These are phyloP conservation scores for Trichoderma aggressivum DNA, from an alignment of 2,329 filamentous ascomycete species.

Conservation along the genomic window DNA sequence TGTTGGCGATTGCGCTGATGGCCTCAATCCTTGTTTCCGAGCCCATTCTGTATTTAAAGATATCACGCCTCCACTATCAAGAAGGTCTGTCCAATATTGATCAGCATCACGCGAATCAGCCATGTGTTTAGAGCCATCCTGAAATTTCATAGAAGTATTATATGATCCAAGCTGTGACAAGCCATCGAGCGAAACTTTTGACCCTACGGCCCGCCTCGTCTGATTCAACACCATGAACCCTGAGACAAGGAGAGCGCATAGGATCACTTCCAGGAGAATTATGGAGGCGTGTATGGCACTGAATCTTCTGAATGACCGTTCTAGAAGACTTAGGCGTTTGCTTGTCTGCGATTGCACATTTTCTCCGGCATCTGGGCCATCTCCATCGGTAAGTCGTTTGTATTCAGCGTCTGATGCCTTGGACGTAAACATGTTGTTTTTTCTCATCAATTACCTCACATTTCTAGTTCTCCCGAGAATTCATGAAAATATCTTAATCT, in stretches of 20 bases:
- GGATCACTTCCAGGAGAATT: neutral
- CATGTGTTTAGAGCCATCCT: neutral
- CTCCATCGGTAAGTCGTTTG: neutral
- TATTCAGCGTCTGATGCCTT: constrained; percentile 1
- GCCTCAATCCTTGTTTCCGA: constrained; percentile 12
- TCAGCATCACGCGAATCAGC: neutral
- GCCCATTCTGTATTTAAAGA: constrained; percentile 20
- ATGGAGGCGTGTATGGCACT: neutral
- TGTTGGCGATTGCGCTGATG: constrained; percentile 19
- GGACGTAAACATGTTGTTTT: neutral
- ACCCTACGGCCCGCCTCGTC: neutral
- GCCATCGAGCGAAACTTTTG: neutral
- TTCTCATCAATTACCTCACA: too few relatives aligned
- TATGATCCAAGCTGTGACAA: neutral
- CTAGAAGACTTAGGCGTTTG: neutral
- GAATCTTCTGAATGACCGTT: neutral
- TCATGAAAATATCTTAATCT: neutral
- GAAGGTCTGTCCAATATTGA: neutral
- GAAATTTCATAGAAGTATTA: neutral
- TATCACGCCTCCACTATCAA: constrained; percentile 17
- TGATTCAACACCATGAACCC: neutral
- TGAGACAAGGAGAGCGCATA: neutral
- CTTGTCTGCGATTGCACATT: neutral
- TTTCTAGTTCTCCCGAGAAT: neutral
- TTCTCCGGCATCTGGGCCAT: neutral